phyloP scores from a whole-genome alignment of 441 rosid genomes.

The Populus trichocarpa region DNA sequence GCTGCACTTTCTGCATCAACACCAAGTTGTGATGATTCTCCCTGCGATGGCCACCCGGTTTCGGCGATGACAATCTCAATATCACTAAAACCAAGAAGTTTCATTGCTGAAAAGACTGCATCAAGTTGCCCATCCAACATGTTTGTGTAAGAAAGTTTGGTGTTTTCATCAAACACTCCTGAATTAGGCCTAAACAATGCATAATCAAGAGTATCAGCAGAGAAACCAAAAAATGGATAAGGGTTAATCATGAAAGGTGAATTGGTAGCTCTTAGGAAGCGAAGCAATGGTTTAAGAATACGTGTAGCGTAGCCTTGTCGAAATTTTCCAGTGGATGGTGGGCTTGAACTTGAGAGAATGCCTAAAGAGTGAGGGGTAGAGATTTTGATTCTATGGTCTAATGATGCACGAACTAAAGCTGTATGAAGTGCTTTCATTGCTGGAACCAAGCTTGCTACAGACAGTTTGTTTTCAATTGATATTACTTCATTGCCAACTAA shows the following conservation, averaged over 20 bases:
- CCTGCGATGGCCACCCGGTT: conserved; percentile 85
- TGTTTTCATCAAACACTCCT: conserved; percentile 47
- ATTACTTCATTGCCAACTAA: conserved; percentile 82
- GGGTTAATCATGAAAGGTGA: conserved; percentile 81
- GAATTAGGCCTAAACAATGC: conserved; percentile 67
- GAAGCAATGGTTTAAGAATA: conserved; percentile 64
- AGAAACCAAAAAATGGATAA: conserved; percentile 77
- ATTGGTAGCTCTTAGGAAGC: conserved; percentile 51
- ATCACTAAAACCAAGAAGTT: conserved; percentile 55
- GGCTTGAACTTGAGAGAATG: conserved; percentile 53
- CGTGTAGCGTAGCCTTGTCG: conserved; percentile 52
- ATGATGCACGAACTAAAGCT: conserved; percentile 51
- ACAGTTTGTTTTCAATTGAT: conserved; percentile 39
- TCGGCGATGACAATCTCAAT: conserved; percentile 75
- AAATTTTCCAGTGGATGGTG: conserved; percentile 70
- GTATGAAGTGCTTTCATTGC: conserved; percentile 73
- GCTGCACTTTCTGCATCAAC: conserved; percentile 52
- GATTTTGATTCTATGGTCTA: conserved; percentile 58
- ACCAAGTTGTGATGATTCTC: conserved; percentile 59
- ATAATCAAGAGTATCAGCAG: conserved; percentile 56
- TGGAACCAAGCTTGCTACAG: conserved; percentile 45
- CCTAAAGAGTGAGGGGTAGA: conserved; percentile 77
- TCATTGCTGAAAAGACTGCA: conserved; percentile 72
- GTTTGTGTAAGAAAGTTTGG: conserved; percentile 57
- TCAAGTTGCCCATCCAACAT: conserved; percentile 90